Base-by-base conservation (phyloP, 352 stramenopile genomes). In the Vaucheria bursata region DNA sequence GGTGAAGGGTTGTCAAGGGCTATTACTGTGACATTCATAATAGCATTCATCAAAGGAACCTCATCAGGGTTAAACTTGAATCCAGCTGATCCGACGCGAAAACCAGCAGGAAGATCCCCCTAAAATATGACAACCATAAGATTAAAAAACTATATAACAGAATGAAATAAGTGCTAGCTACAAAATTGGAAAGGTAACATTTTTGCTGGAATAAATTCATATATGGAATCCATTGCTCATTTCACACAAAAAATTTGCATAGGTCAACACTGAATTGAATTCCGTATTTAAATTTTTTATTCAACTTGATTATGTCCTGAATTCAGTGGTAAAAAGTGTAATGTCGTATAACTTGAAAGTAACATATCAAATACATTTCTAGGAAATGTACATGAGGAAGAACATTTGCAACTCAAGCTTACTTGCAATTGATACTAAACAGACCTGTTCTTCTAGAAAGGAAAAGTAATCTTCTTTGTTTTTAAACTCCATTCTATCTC, bases 11-110 rank as follows among this genome's bases (percentile, higher is more conserved):
- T 75, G 37, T 85, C 76, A 34, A 85, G 18, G 34, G 73, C 79
- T 59, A 85, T 85, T 31, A 72, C 74, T 5, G 79, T 85, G 36
- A 85, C 59, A 25, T 85, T 85, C 79, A 85, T 85, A 33, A 31
- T 74, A 8, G 64, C 33, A 8, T 79, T 71, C 38, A n/a, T 73
- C 29, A 65, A 74, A 4, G 79, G 70, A 8, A 85, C 75, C 65
- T 85, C 79, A 34, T 53, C n/a, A 33, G 79, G 79, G 29, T 67
- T 71, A 75, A 84, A 84, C n/a, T 38, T 33, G 35, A 84, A 80
- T 12, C 79, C 75, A 7, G 73, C 71, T 7, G 75, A 76, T 32
- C 79, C 79, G n/a, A 82, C 69, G 25, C 74, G 38, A 45, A 84
- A 84, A 8, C 79, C 79, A 37, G 37, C 32, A 0, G 79, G 79